Base-by-base conservation (phyloP, 164 flowering plant genomes). In the Tetrastigma voinierianum region DNA sequence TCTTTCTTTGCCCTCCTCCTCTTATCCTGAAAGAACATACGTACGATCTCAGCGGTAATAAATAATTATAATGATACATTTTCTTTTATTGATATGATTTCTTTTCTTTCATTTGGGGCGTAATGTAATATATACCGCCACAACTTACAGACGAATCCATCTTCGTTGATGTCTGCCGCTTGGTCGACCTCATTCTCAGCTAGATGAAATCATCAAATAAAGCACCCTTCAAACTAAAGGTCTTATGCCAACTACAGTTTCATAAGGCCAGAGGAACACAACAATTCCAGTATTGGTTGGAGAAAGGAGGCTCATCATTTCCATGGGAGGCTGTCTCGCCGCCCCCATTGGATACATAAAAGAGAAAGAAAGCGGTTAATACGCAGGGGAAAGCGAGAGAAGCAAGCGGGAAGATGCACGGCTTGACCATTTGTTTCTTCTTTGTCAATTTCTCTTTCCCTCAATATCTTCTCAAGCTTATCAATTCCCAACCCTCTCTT, bases 191-290 rank as follows among this genome's bases (percentile, higher is more conserved):
- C 62, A 19, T 59, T 66, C 49, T 25, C 77, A 1, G 59, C 54
- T 10, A 57, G 68, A 67, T 12, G 46, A 16, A 18, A 46, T 60
- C 59, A 49, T 21, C 65, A 53, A 18, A 20, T 56, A 55, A 75
- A 74, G 75, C 75, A 62, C 77, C 77, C 77, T 77, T 74, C 80
- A 64, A 73, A 59, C 80, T 77, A 77, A 73, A 74, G 46, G 18
- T 45, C 65, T 9, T 2, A 11, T 40, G 8, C 40, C n/a, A n/a
- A n/a, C n/a, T n/a, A n/a, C n/a, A n/a, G n/a, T n/a, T n/a, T n/a
- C n/a, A n/a, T n/a, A n/a, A 43, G 56, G 58, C 53, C 62, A 17
- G 59, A 59, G 51, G 65, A 76, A 69, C 73, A 69, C 2, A 70
- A 70, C n/a, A n/a, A n/a, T n/a, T n/a, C n/a, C n/a, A n/a, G n/a